These are phyloP conservation scores for Kockovaella imperatae DNA, from an alignment of 768 basidiomycete species.

Conservation along the genomic window DNA sequence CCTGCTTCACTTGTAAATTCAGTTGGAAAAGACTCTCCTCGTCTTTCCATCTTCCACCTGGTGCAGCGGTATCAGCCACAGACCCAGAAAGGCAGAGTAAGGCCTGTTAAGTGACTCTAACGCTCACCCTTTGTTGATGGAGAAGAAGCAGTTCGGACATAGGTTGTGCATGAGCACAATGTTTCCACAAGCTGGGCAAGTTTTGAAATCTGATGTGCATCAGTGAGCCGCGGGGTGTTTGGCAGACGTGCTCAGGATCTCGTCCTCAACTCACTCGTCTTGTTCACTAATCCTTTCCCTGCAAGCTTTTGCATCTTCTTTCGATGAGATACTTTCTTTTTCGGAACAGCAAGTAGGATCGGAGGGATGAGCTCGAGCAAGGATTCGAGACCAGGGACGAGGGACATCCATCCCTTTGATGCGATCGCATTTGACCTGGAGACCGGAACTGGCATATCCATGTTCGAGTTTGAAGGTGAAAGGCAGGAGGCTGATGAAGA, in stretches of 20 bases:
- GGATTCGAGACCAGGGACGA: slow-evolving; percentile 47
- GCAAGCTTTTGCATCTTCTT: slow-evolving; percentile 90
- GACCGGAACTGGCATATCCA: slow-evolving; percentile 42
- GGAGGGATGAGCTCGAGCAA: slow-evolving; percentile 73
- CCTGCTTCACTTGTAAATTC: too few relatives aligned
- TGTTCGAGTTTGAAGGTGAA: too few relatives aligned
- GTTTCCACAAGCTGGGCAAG: slow-evolving; percentile 80
- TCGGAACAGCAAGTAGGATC: slow-evolving; percentile 84
- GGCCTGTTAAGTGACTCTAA: too few relatives aligned
- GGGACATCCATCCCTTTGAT: slow-evolving; percentile 4
- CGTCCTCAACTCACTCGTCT: slow-evolving; percentile 63
- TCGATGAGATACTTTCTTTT: slow-evolving; percentile 86
- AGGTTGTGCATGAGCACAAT: slow-evolving; percentile 84
- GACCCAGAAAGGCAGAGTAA: neutral
- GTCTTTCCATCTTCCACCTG: slow-evolving; percentile 33
- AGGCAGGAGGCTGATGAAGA: slow-evolving; percentile 17
- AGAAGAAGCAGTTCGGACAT: slow-evolving; percentile 71
- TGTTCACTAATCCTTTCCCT: slow-evolving; percentile 91
- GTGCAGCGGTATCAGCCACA: neutral
- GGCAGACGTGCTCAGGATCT: neutral
- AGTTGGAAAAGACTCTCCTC: too few relatives aligned
- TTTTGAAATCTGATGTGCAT: slow-evolving; percentile 62
- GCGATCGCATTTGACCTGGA: slow-evolving; percentile 7
- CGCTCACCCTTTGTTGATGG: slow-evolving; percentile 56
- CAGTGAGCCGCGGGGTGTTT: too few relatives aligned